Percentiles rank a stretch among this genome's conserved stretches.
phyloP scores from a whole-genome alignment of 495 filamentous ascomycete genomes.

The Letharia columbiana region DNA sequence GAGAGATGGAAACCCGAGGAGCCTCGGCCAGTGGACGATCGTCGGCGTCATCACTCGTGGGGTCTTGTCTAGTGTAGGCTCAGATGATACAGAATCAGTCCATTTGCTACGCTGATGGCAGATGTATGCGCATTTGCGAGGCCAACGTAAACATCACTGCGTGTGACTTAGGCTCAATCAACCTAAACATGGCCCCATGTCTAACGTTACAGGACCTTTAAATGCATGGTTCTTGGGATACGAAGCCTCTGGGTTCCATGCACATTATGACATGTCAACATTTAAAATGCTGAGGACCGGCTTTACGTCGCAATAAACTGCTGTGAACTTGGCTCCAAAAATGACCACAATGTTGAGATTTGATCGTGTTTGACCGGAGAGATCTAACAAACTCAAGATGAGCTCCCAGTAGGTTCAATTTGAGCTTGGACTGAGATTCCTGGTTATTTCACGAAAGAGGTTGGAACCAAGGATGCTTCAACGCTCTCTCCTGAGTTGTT shows the following conservation, averaged over 20 bases:
- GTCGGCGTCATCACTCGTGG: neutral
- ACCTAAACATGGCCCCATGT: neutral
- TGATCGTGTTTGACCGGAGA: no score
- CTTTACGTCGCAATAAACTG: no score
- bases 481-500: neutral
- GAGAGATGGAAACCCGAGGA: slow-evolving; percentile 14
- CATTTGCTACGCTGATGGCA: neutral
- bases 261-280: no score
- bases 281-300: no score
- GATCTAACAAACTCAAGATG: no score
- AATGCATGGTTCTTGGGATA: neutral
- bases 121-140: neutral
- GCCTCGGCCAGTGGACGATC: neutral
- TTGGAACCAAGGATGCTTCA: neutral
- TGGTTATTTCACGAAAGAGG: neutral
- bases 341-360: no score
- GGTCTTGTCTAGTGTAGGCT: neutral
- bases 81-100: neutral
- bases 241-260: neutral
- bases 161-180: neutral
- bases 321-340: no score
- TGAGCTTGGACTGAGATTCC: neutral
- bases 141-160: neutral
- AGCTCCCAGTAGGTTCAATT: no score
- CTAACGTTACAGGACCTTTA: neutral